phyloP scores from a whole-genome alignment of 1,284 basidiomycete genomes.

The Cystobasidiaceae sp. region DNA sequence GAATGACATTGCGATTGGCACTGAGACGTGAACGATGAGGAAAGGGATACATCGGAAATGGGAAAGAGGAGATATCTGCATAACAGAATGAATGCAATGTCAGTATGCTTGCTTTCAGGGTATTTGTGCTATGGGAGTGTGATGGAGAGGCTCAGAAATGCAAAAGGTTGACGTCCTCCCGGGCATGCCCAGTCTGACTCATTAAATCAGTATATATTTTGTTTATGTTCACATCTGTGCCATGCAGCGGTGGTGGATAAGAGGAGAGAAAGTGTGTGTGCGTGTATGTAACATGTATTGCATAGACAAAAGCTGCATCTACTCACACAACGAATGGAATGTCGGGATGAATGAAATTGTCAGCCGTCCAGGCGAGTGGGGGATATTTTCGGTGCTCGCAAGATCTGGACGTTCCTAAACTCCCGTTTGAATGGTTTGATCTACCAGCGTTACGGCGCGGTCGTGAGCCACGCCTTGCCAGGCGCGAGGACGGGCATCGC shows the following conservation, averaged over 20 bases:
- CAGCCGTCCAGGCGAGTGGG: slow-evolving; percentile 26
- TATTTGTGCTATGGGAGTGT: too few relatives aligned
- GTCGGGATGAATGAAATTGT: slow-evolving; percentile 31
- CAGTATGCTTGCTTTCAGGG: too few relatives aligned
- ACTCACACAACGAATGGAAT: not conserved
- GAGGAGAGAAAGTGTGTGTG: too few relatives aligned
- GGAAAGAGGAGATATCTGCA: too few relatives aligned
- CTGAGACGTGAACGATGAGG: too few relatives aligned
- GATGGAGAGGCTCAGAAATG: slow-evolving; percentile 6
- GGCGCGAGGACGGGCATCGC: not conserved
- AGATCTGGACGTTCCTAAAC: slow-evolving; percentile 25
- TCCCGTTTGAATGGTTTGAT: slow-evolving; percentile 22
- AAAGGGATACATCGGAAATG: too few relatives aligned
- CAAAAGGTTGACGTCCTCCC: slow-evolving; percentile 20
- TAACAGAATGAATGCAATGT: too few relatives aligned
- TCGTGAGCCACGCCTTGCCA: slow-evolving; percentile 11
- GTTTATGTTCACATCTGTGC: slow-evolving; percentile 16
- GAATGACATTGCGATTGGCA: too few relatives aligned
- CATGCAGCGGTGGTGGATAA: too few relatives aligned
- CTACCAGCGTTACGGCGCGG: slow-evolving; percentile 25
- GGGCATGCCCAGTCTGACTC: slow-evolving; percentile 8
- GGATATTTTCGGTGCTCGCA: not conserved
- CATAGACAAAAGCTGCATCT: too few relatives aligned
- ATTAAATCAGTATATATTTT: slow-evolving; percentile 33
- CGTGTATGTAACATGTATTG: too few relatives aligned